These are phyloP conservation scores for Capsicum pubescens DNA, from an alignment of 257 asterid genomes.

Conservation along the genomic window DNA sequence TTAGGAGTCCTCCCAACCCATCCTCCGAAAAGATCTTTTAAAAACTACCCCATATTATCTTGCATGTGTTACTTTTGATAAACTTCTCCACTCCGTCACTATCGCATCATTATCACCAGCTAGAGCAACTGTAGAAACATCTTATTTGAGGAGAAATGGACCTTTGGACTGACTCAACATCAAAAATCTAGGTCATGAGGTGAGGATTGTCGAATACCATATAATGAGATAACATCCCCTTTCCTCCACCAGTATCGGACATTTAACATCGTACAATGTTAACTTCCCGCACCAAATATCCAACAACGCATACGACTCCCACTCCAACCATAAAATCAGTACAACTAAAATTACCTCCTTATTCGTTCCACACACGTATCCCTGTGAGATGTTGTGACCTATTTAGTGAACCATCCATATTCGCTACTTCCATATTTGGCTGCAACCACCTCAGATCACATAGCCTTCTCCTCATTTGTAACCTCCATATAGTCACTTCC, in stretches of 20 bases:
- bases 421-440: slow-evolving; percentile 12
- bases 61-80: neutral
- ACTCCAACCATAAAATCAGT: neutral
- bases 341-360: neutral
- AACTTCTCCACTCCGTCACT: neutral
- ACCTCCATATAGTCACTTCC: neutral
- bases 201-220: neutral
- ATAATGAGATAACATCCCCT: neutral
- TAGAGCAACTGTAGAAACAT: slow-evolving; percentile 6
- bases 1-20: no score
- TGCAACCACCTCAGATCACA: neutral
- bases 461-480: neutral
- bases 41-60: neutral
- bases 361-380: neutral
- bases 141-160: slow-evolving; percentile 1
- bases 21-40: neutral
- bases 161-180: neutral
- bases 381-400: slow-evolving; percentile 1
- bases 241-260: neutral
- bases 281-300: neutral
- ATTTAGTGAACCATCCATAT: slow-evolving; percentile 1
- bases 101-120: neutral
- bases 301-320: neutral
- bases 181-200: neutral
- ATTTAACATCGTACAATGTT: neutral